Conservation (phyloP, 768 basidiomycete genomes). For the Chalciporus pseudorubinellus region DNA sequence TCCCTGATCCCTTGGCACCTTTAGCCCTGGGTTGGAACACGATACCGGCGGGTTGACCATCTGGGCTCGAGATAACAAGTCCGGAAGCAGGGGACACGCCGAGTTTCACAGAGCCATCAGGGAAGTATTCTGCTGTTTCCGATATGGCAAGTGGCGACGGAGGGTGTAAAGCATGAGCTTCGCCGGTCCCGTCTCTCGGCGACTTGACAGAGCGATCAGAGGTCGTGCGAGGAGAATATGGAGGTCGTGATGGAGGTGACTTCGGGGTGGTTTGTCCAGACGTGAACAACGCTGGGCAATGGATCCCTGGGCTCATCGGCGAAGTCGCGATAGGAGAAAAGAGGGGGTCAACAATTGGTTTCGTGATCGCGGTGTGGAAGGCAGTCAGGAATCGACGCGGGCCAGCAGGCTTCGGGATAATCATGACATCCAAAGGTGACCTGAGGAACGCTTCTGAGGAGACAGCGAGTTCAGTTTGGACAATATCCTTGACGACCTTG, state of each 20-base stretch:
- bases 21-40: constrained; percentile 82
- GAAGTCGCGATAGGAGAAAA: constrained; percentile 95
- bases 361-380: constrained; percentile 84
- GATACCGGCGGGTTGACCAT: constrained; percentile 92
- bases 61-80: constrained; percentile 86
- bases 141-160: constrained; percentile 71
- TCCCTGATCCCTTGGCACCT: constrained; percentile 35
- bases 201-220: constrained; percentile 66
- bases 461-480: constrained; percentile 54
- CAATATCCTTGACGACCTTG: constrained; percentile 80
- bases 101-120: constrained; percentile 64
- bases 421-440: constrained; percentile 84
- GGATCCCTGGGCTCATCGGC: constrained; percentile 73
- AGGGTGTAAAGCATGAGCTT: constrained; percentile 42
- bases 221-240: constrained; percentile 47
- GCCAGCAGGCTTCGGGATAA: constrained; percentile 96
- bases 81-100: constrained; percentile 81
- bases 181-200: constrained; percentile 42
- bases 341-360: constrained; percentile 85
- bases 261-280: constrained; percentile 34
- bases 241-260: constrained; percentile 44
- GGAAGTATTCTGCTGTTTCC: constrained; percentile 67
- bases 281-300: constrained; percentile 44
- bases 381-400: constrained; percentile 92
- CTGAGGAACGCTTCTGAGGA: constrained; percentile 45